A percentile compares a stretch with the other conserved stretches of the same genome.
phyloP scores from a whole-genome alignment of 108 stramenopile species.

The Fragilaria crotonensis region DNA sequence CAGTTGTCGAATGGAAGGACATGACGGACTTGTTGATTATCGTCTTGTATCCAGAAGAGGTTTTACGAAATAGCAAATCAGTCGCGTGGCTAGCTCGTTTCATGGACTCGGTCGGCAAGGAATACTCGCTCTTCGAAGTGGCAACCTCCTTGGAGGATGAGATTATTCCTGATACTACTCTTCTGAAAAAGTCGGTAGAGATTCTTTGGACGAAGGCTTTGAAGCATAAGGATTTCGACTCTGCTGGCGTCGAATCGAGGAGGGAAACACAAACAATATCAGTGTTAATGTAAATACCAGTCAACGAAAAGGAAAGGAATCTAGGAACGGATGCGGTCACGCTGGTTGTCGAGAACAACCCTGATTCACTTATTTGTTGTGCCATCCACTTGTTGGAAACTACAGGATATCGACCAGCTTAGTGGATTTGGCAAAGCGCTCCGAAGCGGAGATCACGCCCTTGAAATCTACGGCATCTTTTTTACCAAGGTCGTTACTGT shows the following conservation, averaged over 20 bases:
- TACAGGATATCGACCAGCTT: constrained; percentile 96
- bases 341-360: constrained; percentile 83
- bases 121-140: constrained; percentile 16
- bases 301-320: too few species aligned
- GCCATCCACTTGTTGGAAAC: constrained; percentile 96
- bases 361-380: constrained; percentile 93
- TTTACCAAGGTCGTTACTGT: constrained; percentile 98
- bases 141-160: constrained; percentile 13
- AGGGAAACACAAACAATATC: too few species aligned
- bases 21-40: constrained; percentile 21
- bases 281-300: too few species aligned
- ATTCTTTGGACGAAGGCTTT: background rate
- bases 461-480: constrained; percentile 90
- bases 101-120: constrained; percentile 30
- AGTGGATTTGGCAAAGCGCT: constrained; percentile 91
- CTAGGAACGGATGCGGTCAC: too few species aligned
- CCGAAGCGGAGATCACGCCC: constrained; percentile 44
- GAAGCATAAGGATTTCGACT: background rate
- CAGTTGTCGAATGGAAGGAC: constrained; percentile 34
- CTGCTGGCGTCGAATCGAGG: too few species aligned
- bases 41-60: constrained; percentile 41
- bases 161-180: background rate
- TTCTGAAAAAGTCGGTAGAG: too few species aligned
- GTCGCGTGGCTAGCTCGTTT: constrained; percentile 9
- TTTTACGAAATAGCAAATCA: constrained; percentile 28